These are phyloP conservation scores for Schizosaccharomyces cryophilus DNA, from an alignment of 805 yeast species.

Conservation along the genomic window DNA sequence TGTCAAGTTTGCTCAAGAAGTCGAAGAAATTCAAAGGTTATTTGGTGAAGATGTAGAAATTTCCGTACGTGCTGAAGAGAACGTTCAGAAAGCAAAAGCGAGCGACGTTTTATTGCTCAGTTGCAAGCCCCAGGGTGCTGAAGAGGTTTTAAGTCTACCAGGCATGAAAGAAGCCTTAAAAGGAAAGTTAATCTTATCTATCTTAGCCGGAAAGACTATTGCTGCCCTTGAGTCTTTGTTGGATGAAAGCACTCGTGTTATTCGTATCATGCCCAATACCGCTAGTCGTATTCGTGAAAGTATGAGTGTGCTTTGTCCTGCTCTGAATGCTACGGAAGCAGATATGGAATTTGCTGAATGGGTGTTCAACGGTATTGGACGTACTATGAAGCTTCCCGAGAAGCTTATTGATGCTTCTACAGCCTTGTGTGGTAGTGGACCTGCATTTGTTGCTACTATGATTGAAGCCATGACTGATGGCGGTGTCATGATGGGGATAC, in stretches of 20 bases:
- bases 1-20: slow-evolving; percentile 31
- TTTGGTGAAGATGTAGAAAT: slow-evolving; percentile 30
- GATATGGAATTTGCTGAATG: slow-evolving; percentile 15
- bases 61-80: slow-evolving; percentile 19
- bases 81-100: slow-evolving; percentile 31
- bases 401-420: slow-evolving; percentile 93
- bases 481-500: slow-evolving; percentile 83
- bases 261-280: slow-evolving; percentile 94
- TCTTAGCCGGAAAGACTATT: slow-evolving; percentile 84
- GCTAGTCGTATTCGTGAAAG: slow-evolving; percentile 73
- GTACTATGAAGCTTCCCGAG: slow-evolving; percentile 27
- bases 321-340: slow-evolving; percentile 13
- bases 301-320: slow-evolving; percentile 54
- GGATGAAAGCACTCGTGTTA: slow-evolving; percentile 23
- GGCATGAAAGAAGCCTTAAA: slow-evolving; percentile 17
- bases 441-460: slow-evolving; percentile 75
- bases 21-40: slow-evolving; percentile 22
- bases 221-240: slow-evolving; percentile 29
- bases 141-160: slow-evolving; percentile 31
- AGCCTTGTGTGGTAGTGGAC: slow-evolving; percentile 85
- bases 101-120: slow-evolving; percentile 60
- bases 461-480: slow-evolving; percentile 85
- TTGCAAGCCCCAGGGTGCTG: slow-evolving; percentile 66
- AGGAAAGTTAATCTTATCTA: slow-evolving; percentile 43
- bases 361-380: slow-evolving; percentile 20